A percentile compares a stretch with the other conserved stretches of the same genome.
Conservation (phyloP, 192 early-diverging fungal genomes). For the Coemansia sp. region DNA sequence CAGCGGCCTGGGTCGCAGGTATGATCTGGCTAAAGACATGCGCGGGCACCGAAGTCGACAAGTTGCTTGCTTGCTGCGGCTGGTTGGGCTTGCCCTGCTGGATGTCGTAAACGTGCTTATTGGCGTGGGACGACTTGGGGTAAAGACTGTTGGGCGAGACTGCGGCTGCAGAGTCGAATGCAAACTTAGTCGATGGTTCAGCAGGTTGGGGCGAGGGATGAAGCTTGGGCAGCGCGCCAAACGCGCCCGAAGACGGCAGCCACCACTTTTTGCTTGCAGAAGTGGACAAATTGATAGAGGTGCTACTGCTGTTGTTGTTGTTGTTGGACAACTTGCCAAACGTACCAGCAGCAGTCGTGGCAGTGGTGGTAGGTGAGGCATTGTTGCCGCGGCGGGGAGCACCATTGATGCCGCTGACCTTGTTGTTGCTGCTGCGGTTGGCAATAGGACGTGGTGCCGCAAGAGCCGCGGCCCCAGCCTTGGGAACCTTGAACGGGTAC, state of each 20-base stretch:
- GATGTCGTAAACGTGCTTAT: slow-evolving; percentile 10
- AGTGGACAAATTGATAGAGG: neutral
- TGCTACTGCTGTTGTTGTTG: neutral
- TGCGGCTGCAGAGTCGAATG: slow-evolving; percentile 20
- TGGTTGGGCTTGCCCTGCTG: slow-evolving; percentile 7
- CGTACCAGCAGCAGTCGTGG: slow-evolving; percentile 6
- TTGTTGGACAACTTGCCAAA: slow-evolving; percentile 17
- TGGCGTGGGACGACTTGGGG: neutral
- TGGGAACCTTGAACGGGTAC: slow-evolving; percentile 41
- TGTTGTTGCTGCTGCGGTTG: slow-evolving; percentile 30
- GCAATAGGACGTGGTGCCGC: slow-evolving; percentile 11
- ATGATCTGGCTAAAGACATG: slow-evolving; percentile 58
- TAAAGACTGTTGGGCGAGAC: slow-evolving; percentile 1
- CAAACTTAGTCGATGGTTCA: slow-evolving; percentile 25
- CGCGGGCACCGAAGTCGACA: slow-evolving; percentile 56
- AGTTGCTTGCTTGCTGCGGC: slow-evolving; percentile 28
- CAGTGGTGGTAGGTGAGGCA: slow-evolving; percentile 9
- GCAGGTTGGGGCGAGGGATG: slow-evolving; percentile 20
- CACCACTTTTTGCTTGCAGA: slow-evolving; percentile 47
- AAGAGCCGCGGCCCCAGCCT: slow-evolving; percentile 1
- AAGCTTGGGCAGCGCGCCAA: slow-evolving; percentile 13
- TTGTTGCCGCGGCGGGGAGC: slow-evolving; percentile 15
- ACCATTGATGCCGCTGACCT: slow-evolving; percentile 6
- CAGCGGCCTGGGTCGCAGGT: slow-evolving; percentile 54
- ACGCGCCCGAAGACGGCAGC: slow-evolving; percentile 6